phyloP scores from a whole-genome alignment of 1,284 basidiomycete species.

The Baeospora myosura region DNA sequence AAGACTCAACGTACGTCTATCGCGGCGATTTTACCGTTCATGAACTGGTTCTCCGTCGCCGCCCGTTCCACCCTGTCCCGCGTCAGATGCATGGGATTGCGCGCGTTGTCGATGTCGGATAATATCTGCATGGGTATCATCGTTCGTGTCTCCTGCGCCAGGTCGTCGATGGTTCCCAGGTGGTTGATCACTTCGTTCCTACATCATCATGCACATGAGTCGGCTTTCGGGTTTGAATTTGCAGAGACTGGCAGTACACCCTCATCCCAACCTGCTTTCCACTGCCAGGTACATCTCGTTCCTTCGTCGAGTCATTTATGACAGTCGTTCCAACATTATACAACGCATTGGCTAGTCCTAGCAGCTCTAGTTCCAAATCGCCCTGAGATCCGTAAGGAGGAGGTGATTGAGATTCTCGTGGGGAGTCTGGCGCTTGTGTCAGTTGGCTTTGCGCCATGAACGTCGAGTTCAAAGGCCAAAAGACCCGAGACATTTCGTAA shows the following conservation, averaged over 20 bases:
- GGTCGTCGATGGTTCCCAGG: constrained; percentile 54
- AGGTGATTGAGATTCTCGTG: constrained; percentile 61
- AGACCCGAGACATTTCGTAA: too few relatives aligned
- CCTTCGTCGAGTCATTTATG: constrained; percentile 72
- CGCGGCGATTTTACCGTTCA: constrained; percentile 77
- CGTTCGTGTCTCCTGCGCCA: constrained; percentile 49
- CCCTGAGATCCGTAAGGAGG: constrained; percentile 59
- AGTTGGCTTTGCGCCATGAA: too few relatives aligned
- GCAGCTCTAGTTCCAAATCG: constrained; percentile 63
- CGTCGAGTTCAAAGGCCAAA: too few relatives aligned
- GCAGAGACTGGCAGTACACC: constrained; percentile 39
- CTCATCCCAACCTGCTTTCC: constrained; percentile 66
- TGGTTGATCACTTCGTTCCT: constrained; percentile 68
- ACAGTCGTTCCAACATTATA: constrained; percentile 77
- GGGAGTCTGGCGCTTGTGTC: constrained; percentile 60
- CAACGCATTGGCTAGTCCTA: constrained; percentile 64
- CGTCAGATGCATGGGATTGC: constrained; percentile 74
- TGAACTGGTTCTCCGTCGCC: constrained; percentile 80
- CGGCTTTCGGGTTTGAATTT: background rate
- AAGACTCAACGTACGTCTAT: constrained; percentile 44
- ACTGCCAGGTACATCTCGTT: constrained; percentile 57
- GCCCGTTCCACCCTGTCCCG: constrained; percentile 69
- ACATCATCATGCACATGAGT: background rate
- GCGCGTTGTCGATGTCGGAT: constrained; percentile 65
- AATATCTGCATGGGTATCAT: constrained; percentile 69